Conservation (phyloP, 306 rosid species). For the Pyrus pyrifolia region DNA sequence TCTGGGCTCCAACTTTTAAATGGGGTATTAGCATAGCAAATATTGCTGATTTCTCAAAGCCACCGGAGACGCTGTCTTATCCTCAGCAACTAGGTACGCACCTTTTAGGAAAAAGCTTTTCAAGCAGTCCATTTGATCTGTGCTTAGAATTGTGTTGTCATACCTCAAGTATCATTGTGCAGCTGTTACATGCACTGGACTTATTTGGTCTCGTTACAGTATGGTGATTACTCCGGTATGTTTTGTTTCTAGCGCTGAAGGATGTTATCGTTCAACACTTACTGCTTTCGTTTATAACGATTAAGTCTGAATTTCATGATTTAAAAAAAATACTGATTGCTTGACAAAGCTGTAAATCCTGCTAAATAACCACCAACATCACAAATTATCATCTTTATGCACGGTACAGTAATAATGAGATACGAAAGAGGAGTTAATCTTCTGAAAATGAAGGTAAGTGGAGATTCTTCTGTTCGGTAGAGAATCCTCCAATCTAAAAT, state of each 20-base stretch:
- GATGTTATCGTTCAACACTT: background rate
- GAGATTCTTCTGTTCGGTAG: background rate
- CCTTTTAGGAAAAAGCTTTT: background rate
- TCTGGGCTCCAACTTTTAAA: slow-evolving; percentile 26
- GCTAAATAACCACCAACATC: background rate
- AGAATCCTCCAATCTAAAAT: background rate
- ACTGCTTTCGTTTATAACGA: background rate
- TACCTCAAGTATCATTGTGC: background rate
- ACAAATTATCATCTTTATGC: background rate
- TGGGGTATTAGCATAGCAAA: slow-evolving; percentile 23
- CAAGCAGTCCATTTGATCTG: background rate
- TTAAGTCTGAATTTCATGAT: background rate
- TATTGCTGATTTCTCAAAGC: slow-evolving; percentile 18
- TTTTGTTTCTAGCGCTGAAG: background rate
- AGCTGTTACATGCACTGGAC: slow-evolving; percentile 15
- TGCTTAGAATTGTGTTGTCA: background rate
- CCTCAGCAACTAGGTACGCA: slow-evolving; percentile 9
- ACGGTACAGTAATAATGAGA: background rate
- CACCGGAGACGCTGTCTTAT: slow-evolving; percentile 8
- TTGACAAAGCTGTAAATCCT: background rate
- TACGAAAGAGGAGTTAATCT: background rate
- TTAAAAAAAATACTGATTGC: background rate
- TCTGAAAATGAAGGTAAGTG: background rate
- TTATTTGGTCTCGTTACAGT: slow-evolving; percentile 17
- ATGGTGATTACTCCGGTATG: slow-evolving; percentile 19